Base-by-base conservation (phyloP, 2,329 filamentous ascomycete species). In the Ceratocystis albifundus region DNA sequence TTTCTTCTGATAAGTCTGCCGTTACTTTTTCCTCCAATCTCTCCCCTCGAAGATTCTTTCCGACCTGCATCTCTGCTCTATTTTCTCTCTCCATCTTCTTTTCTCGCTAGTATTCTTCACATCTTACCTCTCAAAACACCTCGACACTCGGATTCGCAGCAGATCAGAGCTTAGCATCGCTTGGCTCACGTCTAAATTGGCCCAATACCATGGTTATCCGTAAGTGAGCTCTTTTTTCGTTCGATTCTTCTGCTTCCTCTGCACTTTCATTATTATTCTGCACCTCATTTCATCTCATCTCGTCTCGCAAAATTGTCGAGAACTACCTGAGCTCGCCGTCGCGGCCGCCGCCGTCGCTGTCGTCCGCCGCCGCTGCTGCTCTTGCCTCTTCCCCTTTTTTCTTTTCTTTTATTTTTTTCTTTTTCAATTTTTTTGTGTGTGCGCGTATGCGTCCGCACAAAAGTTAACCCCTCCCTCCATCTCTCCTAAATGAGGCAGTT, bases 191-290 rank as follows among this genome's bases (percentile, higher is more conserved):
- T 59, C 55, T 36, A 32, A 59, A 32, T 59, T 59, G 55, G 55
- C 55, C 55, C 55, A 59, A 32, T 28, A 59, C 32, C 55, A 59
- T 59, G 55, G 55, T 59, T 59, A 59, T 59, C 25, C 55, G 55
- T 59, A 59, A 59, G 55, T 59, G 55, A 59, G 30, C 55, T n/a
- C 32, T 36, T 59, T 59, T 36, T 50, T n/a, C 2, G n/a, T 53
- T 8, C 48, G 7, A 50, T 50, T 50, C 20, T 20, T 4, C 20
- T 10, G 36, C 12, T 12, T 41, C 12, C 36, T 15, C 36, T 41
- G 36, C 36, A 15, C 36, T 41, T 41, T 15, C 36, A 41, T 15
- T 12, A 41, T 15, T 12, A 15, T 15, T 15, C 36, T 41, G 36
- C 36, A 41, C 50, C 30, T 22, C 46, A 64, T 50, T 30, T 64